Percentiles rank a stretch among this genome's conserved stretches.
Evolutionary conservation across 139 green algal species (phyloP).

Genomic region (Volvox reticuliferus): DNA sequence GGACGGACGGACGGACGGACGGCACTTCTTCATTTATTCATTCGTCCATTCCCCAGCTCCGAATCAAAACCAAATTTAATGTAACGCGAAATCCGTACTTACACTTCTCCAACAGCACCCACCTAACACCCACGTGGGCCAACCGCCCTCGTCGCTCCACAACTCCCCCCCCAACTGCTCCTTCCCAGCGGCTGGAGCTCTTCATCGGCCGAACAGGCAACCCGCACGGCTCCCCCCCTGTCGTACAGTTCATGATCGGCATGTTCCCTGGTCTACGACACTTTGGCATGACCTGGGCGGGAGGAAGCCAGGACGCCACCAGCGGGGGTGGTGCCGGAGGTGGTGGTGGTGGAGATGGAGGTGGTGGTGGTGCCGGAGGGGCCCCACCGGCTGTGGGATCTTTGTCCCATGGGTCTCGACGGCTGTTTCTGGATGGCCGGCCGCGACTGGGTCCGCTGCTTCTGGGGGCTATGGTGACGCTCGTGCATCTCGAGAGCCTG

Average conservation of each 20-base stretch:
- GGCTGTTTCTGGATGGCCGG: constrained; percentile 40
- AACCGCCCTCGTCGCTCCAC: background rate
- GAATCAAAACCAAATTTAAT: no score
- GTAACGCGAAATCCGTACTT: no score
- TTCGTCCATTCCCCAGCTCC: no score
- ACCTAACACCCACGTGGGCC: no score
- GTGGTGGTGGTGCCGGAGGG: background rate
- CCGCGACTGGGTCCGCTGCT: constrained; percentile 37
- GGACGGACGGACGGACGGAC: no score
- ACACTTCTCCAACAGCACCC: no score
- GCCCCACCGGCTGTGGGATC: background rate
- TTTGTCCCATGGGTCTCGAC: background rate
- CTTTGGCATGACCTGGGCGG: constrained; percentile 23
- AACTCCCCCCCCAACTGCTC: background rate
- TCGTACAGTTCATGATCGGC: constrained; percentile 31
- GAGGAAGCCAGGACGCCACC: background rate
- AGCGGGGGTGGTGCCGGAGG: background rate
- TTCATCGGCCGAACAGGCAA: background rate
- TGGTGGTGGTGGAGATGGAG: no score
- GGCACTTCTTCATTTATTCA: no score
- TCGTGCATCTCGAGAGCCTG: constrained; percentile 14
- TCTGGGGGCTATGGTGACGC: constrained; percentile 10
- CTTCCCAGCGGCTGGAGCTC: constrained; percentile 10
- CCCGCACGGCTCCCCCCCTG: background rate
- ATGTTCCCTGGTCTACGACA: background rate